Evolutionary conservation across 1,139 yeast genomes (phyloP).

Genomic region (Suhomyces guaymorum): DNA sequence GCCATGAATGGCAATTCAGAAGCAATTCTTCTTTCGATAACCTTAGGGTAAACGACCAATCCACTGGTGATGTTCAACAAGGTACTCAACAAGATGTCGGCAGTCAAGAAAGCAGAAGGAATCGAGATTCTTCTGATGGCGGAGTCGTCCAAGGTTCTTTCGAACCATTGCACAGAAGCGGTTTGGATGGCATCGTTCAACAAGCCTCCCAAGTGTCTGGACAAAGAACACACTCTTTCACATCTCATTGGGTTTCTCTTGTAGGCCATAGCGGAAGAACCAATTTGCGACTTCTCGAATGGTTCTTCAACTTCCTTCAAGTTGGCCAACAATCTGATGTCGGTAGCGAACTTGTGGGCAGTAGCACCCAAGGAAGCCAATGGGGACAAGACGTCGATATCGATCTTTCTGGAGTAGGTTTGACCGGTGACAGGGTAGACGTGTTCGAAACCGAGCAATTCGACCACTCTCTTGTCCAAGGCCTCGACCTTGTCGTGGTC

Average conservation of each 20-base stretch:
- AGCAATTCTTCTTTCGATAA: conserved; percentile 91
- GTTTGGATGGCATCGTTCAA: conserved; percentile 94
- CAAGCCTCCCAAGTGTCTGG: conserved; percentile 91
- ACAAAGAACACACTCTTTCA: conserved; percentile 95
- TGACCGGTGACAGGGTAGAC: conserved; percentile 99
- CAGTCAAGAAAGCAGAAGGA: conserved; percentile 95
- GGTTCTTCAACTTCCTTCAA: conserved; percentile 98
- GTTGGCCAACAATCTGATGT: conserved; percentile 91
- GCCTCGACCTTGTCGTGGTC: conserved; percentile 94
- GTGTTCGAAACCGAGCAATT: conserved; percentile 87
- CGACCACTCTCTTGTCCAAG: conserved; percentile 88
- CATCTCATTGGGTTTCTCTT: conserved; percentile 99
- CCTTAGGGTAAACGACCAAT: conserved; percentile 96
- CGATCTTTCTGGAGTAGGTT: conserved; percentile 97
- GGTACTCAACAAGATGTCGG: conserved; percentile 89
- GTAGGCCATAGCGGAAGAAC: conserved; percentile 98
- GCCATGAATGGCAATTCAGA: conserved; percentile 99
- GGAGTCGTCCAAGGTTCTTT: conserved; percentile 96
- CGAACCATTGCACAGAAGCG: conserved; percentile 98
- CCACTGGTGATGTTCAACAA: conserved; percentile 91
- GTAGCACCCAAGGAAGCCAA: conserved; percentile 94
- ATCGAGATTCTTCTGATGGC: conserved; percentile 97
- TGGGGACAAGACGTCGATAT: conserved; percentile 90
- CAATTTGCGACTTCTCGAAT: conserved; percentile 95
- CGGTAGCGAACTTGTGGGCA: conserved; percentile 98